Conservation (phyloP, 176 grass and related monocot genomes). For the Hyparrhenia diplandra region DNA sequence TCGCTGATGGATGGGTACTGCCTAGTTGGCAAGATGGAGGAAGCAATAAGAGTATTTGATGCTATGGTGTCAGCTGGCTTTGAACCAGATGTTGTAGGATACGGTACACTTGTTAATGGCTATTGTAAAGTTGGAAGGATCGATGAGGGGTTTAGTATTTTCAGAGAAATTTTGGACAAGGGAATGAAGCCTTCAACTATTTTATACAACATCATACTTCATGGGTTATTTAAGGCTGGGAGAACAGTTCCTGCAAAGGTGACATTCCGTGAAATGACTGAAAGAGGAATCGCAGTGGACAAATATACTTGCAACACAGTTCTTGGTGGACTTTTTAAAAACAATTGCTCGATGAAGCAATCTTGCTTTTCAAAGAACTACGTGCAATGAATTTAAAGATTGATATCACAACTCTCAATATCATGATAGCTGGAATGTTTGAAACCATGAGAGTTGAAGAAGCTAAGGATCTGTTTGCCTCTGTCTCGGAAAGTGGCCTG, state of each 20-base stretch:
- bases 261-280: not conserved
- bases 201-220: not conserved
- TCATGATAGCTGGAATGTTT: conserved; percentile 12
- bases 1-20: conserved; percentile 1
- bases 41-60: not conserved
- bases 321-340: conserved; percentile 19
- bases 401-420: not conserved
- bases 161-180: not conserved
- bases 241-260: not conserved
- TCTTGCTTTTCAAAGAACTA: not conserved
- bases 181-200: not conserved
- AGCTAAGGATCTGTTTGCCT: conserved; percentile 5
- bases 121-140: conserved; percentile 7
- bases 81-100: not conserved
- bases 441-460: not conserved
- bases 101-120: not conserved
- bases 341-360: not conserved
- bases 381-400: not conserved
- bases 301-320: not conserved
- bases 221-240: not conserved
- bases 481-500: not conserved
- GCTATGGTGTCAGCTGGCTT: not conserved
- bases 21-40: not conserved
- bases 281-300: not conserved
- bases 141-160: not conserved